These are phyloP conservation scores for Wickerhamiella spandovensis DNA, from an alignment of 805 yeast species.

Conservation along the genomic window DNA sequence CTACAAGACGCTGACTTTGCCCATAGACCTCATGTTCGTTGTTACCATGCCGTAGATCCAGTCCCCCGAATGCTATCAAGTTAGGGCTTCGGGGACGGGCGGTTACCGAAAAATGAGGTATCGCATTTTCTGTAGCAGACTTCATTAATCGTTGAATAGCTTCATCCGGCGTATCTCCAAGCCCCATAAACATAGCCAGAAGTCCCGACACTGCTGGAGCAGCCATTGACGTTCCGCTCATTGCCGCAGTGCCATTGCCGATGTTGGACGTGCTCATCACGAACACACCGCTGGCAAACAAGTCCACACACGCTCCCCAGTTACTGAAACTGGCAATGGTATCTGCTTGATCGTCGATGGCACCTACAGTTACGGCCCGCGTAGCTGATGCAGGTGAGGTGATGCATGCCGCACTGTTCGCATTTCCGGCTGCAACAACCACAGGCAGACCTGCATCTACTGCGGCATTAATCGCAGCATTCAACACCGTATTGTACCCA, in stretches of 20 bases:
- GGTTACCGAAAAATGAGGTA: constrained; percentile 18
- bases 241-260: constrained; percentile 12
- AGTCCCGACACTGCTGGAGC: constrained; percentile 22
- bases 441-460: constrained; percentile 47
- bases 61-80: constrained; percentile 13
- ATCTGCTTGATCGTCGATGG: constrained; percentile 64
- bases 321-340: constrained; percentile 59
- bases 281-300: constrained; percentile 68
- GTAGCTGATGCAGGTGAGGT: constrained; percentile 74
- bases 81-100: constrained; percentile 20
- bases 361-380: constrained; percentile 73
- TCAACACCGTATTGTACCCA: constrained; percentile 46
- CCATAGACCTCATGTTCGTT: background rate
- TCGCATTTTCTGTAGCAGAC: constrained; percentile 17
- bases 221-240: constrained; percentile 23
- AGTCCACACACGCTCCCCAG: constrained; percentile 80
- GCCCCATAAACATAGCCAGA: constrained; percentile 20
- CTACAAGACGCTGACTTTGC: background rate
- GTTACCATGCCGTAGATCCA: background rate
- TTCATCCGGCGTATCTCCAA: constrained; percentile 17
- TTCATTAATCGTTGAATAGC: constrained; percentile 18
- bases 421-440: constrained; percentile 69
- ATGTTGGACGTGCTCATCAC: constrained; percentile 28
- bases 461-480: constrained; percentile 68
- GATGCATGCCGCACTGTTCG: constrained; percentile 60